A percentile compares a stretch with the other conserved stretches of the same genome.
These are phyloP conservation scores for Penicillium nucicola DNA, from an alignment of 495 filamentous ascomycete species.

Conservation along the genomic window DNA sequence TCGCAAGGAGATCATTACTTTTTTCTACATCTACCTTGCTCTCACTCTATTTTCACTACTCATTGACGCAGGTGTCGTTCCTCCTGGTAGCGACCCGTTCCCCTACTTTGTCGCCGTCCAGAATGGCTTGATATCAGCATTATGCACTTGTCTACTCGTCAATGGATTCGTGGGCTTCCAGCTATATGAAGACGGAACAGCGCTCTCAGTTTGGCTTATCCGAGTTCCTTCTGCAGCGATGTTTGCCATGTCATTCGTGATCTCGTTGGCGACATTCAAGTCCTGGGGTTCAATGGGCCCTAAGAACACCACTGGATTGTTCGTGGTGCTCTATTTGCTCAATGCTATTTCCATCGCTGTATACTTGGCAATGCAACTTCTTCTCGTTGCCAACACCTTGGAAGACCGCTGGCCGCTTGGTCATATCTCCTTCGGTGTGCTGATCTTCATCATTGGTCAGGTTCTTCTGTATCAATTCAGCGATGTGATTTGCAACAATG, in stretches of 20 bases:
- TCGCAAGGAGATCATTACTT: conserved; percentile 94
- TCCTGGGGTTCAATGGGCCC: conserved; percentile 83
- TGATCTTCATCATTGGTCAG: conserved; percentile 92
- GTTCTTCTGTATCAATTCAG: conserved; percentile 90
- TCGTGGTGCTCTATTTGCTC: conserved; percentile 88
- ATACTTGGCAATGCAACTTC: conserved; percentile 83
- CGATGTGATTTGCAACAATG: conserved; percentile 75
- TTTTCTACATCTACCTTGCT: conserved; percentile 96
- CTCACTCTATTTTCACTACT: conserved; percentile 85
- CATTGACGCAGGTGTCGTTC: conserved; percentile 90
- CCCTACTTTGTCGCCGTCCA: conserved; percentile 92
- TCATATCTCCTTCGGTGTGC: conserved; percentile 86
- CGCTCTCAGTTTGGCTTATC: conserved; percentile 89
- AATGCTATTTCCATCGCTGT: conserved; percentile 82
- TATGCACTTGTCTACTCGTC: conserved; percentile 86
- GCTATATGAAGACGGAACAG: conserved; percentile 97
- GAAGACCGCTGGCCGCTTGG: conserved; percentile 95
- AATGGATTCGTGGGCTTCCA: conserved; percentile 99
- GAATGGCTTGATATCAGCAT: conserved; percentile 82
- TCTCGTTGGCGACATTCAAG: conserved; percentile 91
- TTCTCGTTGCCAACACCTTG: conserved; percentile 86
- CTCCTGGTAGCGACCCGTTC: conserved; percentile 73
- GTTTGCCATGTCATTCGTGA: conserved; percentile 82
- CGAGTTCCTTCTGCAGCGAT: conserved; percentile 72
- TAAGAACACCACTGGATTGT: conserved; percentile 80